Evolutionary conservation across 352 stramenopile genomes (phyloP).

Genomic region (Phytophthora multivora): DNA sequence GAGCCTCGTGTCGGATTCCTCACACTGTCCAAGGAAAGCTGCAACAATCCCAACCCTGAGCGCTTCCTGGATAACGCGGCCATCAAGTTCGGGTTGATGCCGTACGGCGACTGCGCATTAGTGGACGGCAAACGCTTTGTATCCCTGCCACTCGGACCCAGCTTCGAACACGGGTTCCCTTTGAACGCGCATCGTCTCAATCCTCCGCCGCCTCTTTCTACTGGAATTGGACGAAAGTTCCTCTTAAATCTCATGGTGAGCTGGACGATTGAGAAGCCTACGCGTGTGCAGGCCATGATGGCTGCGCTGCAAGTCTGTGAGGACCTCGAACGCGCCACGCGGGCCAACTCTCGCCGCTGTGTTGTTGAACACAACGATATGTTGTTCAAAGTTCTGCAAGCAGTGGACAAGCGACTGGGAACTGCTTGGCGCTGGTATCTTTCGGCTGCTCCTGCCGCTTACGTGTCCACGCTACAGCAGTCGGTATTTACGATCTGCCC

Average conservation of each 20-base stretch:
- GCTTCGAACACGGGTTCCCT: conserved; percentile 68
- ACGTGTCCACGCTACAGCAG: conserved; percentile 60
- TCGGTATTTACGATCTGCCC: conserved; percentile 69
- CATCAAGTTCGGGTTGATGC: conserved; percentile 58
- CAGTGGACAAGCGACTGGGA: conserved; percentile 47
- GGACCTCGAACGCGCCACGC: conserved; percentile 17
- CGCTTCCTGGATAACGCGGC: conserved; percentile 30
- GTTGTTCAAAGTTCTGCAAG: conserved; percentile 61
- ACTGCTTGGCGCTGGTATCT: conserved; percentile 55
- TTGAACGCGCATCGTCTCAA: conserved; percentile 49
- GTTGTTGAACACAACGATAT: conserved; percentile 67
- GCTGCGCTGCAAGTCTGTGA: conserved; percentile 50
- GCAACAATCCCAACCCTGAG: conserved; percentile 50
- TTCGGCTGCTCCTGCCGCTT: conserved; percentile 50
- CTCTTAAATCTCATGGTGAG: conserved; percentile 73
- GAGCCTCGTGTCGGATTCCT: conserved; percentile 47
- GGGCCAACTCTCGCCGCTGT: conserved; percentile 36
- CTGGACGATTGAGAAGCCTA: conserved; percentile 69
- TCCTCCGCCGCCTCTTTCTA: conserved; percentile 10
- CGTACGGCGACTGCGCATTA: conserved; percentile 70
- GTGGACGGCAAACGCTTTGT: conserved; percentile 57
- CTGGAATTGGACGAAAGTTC: conserved; percentile 36
- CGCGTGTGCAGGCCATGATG: conserved; percentile 64
- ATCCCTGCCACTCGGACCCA: conserved; percentile 52
- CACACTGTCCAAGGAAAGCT: conserved; percentile 56